Base-by-base conservation (phyloP, 1,284 basidiomycete genomes). In the Cutaneotrichosporon sp. region DNA sequence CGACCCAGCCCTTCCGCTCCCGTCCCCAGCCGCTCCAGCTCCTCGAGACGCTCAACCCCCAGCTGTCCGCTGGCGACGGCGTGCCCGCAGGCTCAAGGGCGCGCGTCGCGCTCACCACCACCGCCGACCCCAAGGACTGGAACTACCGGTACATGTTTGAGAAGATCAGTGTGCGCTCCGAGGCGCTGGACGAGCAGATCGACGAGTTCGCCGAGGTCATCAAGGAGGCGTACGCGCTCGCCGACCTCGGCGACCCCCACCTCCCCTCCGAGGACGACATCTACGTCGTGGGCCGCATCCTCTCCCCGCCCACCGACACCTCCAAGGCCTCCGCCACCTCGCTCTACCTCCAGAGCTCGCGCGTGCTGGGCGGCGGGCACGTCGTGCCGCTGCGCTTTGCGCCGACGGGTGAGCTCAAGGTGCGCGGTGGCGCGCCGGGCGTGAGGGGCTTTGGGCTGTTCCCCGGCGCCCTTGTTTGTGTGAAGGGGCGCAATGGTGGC, bases 401-500 rank as follows among this genome's bases (percentile, higher is more conserved):
- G 47, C 51, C 67, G 0, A 45, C 58, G 1, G 79, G 85, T 2
- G 79, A 82, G 36, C 80, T 91, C 58, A 87, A 86, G 69, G 82
- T 95, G 4, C 84, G 87, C 51, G 87, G 88, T 22, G 86, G 85
- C 0, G 79, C 80, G 5, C 77, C 84, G 6, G 88, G 87, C 5
- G 81, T 86, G 24, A 86, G 85, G n/a, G 86, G 87, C 0, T 81
- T 89, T 22, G 88, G 90, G 0, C 75, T 99, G 33, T 99, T 95
- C 73, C 92, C 94, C 0, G 97, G 97, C 2, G 88, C 89, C 43
- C 87, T 99, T 51, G 88, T 90, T 0, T 91, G 89, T 3, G 75
- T 97, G n/a, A 89, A 87, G 67, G 97, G 97, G 0, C 86, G 86
- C 71, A 98, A 98, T 76, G 94, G 93, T 2, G 92, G 92, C 1